Conservation (phyloP, 2,329 filamentous ascomycete species). For the Colletotrichum salicis region DNA sequence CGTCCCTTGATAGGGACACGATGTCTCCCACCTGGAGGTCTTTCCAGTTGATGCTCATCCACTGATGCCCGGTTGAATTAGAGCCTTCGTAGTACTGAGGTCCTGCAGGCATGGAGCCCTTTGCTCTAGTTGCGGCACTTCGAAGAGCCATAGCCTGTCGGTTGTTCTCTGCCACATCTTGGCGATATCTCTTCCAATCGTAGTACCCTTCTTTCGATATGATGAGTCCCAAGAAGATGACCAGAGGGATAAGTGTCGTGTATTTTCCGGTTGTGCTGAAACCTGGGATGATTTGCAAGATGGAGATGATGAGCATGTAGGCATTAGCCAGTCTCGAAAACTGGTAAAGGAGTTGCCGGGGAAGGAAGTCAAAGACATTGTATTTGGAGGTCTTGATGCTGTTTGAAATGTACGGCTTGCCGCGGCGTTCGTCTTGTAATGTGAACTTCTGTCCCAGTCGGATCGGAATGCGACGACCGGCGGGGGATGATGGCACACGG, state of each 20-base stretch:
- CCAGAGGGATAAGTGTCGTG: slow-evolving; percentile 77
- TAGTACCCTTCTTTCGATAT: slow-evolving; percentile 90
- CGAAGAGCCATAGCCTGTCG: background rate
- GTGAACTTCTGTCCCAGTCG: slow-evolving; percentile 48
- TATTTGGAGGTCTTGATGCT: slow-evolving; percentile 86
- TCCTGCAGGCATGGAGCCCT: slow-evolving; percentile 44
- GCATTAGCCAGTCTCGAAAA: slow-evolving; percentile 90
- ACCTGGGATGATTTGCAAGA: slow-evolving; percentile 82
- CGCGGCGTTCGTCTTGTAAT: slow-evolving; percentile 60
- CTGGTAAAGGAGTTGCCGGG: slow-evolving; percentile 85
- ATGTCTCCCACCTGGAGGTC: slow-evolving; percentile 61
- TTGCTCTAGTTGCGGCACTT: slow-evolving; percentile 39
- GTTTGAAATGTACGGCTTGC: slow-evolving; percentile 61
- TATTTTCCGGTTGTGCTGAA: slow-evolving; percentile 80
- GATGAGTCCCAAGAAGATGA: slow-evolving; percentile 82
- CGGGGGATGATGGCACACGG: slow-evolving; percentile 72
- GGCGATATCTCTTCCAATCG: slow-evolving; percentile 80
- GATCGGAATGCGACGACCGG: slow-evolving; percentile 68
- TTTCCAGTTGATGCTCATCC: slow-evolving; percentile 62
- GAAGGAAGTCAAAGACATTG: slow-evolving; percentile 85
- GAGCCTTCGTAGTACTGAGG: slow-evolving; percentile 33
- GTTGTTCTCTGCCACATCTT: slow-evolving; percentile 83
- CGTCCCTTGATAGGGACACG: slow-evolving; percentile 70
- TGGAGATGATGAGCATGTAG: slow-evolving; percentile 84
- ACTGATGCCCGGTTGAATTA: slow-evolving; percentile 60